Evolutionary conservation across 495 filamentous ascomycete genomes (phyloP), one percentile per base, ranked within the genome.

Genomic region (Cercophora sp.): DNA sequence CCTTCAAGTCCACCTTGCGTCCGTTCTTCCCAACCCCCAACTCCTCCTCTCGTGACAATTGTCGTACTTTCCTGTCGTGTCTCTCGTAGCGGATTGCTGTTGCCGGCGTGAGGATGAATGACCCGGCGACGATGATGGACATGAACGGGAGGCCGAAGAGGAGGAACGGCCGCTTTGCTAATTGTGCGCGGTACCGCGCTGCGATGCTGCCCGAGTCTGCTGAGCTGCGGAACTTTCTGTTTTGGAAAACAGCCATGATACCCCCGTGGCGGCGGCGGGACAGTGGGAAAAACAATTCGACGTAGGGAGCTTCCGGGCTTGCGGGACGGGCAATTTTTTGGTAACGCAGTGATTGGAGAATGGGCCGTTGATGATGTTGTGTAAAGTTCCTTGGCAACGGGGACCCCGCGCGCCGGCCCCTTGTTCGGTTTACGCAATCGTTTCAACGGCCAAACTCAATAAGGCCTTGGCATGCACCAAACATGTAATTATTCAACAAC

Each of bases 141-240:
- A 97, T 79, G 71, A 99, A 99, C 11, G 93, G 93, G n/a, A 97
- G 75, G 5, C 93, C 93, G 68, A 99, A 99, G 46, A 96, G 79
- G 31, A 92, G 72, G 70, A 99, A 99, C 1, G 93, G 93, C 58
- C 87, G 88, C 54, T 79, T 82, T 16, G 75, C 64, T 32, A 96
- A 77, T 46, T 72, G 62, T 9, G 73, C 64, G 50, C 93, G 87
- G 73, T 99, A 99, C 19, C 78, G 72, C 34, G 85, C 79, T 5
- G 85, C 87, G 55, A 95, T 69, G n/a, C 79, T 80, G 66, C 81
- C 79, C 22, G 79, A 67, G 50, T 76, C 77, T 56, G 71, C 79
- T 24, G 70, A 65, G 59, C 79, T 75, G 25, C 80, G 81, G 66
- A 84, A 96, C 40, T 86, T 85, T 58, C 90, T 89, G 47, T 77